These are phyloP conservation scores for Hygrophorus russula DNA, from an alignment of 768 basidiomycete genomes.

Conservation along the genomic window DNA sequence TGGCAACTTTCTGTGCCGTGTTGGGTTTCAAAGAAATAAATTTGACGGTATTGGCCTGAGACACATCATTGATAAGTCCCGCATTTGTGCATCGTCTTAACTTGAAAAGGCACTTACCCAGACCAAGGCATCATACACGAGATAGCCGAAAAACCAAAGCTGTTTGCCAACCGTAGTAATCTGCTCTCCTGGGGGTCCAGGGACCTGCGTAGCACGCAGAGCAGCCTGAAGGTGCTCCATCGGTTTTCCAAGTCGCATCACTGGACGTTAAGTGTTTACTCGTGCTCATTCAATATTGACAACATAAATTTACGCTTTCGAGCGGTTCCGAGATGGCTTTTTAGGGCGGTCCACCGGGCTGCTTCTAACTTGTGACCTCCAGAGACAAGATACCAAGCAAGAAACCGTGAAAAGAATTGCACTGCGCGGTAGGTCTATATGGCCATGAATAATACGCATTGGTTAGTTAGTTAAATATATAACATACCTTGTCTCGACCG, in stretches of 20 bases:
- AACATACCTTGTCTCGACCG: constrained; percentile 80
- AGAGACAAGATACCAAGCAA: constrained; percentile 70
- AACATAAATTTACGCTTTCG: constrained; percentile 59
- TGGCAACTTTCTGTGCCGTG: constrained; percentile 47
- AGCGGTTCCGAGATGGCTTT: constrained; percentile 71
- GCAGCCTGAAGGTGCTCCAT: constrained; percentile 90
- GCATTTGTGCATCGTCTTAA: not conserved
- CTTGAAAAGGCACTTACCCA: constrained; percentile 59
- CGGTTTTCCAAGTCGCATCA: constrained; percentile 89
- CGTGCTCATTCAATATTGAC: no score
- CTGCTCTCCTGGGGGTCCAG: constrained; percentile 55
- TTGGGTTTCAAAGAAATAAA: constrained; percentile 51
- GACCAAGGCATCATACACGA: constrained; percentile 69
- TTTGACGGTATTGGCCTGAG: constrained; percentile 54
- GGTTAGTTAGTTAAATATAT: not conserved
- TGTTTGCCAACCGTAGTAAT: constrained; percentile 75
- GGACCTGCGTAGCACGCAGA: constrained; percentile 50
- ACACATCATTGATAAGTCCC: not conserved
- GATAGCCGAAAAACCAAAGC: constrained; percentile 80
- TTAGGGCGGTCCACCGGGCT: constrained; percentile 73
- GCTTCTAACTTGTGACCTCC: constrained; percentile 64
- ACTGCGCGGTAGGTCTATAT: constrained; percentile 74
- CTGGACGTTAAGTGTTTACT: constrained; percentile 27
- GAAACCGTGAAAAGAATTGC: constrained; percentile 85
- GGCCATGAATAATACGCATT: not conserved